Base-by-base conservation (phyloP, 257 asterid genomes). In the Oldenlandia corymbosa region DNA sequence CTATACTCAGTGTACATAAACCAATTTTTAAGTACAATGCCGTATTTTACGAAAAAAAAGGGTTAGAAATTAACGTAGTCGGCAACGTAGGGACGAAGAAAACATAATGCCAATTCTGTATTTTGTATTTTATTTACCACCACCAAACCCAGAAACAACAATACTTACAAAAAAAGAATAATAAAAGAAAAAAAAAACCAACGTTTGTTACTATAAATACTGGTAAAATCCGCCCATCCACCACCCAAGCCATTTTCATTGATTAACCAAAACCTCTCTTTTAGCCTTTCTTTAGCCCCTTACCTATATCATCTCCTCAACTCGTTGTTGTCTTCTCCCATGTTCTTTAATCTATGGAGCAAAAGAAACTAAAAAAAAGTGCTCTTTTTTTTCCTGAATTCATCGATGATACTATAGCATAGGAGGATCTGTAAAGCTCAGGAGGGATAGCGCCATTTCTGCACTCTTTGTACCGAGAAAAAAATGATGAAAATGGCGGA, bases 391-490 rank as follows among this genome's bases (percentile, higher is more conserved):
- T 43, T 37, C 3, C 39, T 34, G 39, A 34, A 34, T 3, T 34
- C 1, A 16, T 43, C 5, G 60, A 54, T 45, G 41, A 3, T 34
- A 46, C 32, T 9, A 64, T 48, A 69, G 81, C 79, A 60, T 32
- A 21, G 84, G 54, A 80, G 85, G 83, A 83, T 71, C 94, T 65
- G 76, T 79, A 58, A 88, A 85, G 95, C 95, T 88, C 95, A 88
- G 94, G 95, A 88, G 95, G 95, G 95, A 88, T 88, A 88, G 95
- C 95, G 82, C 94, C 95, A 68, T 57, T 23, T 31, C 28, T 30
- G 10, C 50, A n/a, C 18, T 7, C 21, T 43, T 2, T 39, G 5
- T 23, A 65, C 26, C n/a, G n/a, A 11, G 24, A 48, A 55, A 20
- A 1, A 26, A 34, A 23, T 62, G n/a, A 36, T 14, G 14, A 65